These are phyloP conservation scores for Lactuca sativa DNA, from an alignment of 129 eudicot genomes.

Conservation along the genomic window DNA sequence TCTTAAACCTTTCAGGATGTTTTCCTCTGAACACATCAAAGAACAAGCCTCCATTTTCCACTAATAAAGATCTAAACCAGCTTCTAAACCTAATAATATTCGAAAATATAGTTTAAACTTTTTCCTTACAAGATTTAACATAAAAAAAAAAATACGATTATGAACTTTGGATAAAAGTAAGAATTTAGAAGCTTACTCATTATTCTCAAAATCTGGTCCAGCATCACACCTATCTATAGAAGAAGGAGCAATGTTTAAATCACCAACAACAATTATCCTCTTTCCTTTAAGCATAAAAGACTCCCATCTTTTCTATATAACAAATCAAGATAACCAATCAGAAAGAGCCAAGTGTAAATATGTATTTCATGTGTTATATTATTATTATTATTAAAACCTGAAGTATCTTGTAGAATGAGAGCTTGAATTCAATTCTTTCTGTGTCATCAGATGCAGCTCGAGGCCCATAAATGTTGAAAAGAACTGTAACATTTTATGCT, in stretches of 20 bases:
- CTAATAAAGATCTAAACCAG: constrained; percentile 91
- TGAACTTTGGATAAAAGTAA: constrained; percentile 5
- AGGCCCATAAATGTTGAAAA: constrained; percentile 94
- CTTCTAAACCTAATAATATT: constrained; percentile 68
- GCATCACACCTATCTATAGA: constrained; percentile 97
- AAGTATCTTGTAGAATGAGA: constrained; percentile 63
- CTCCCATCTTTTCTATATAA: constrained; percentile 98
- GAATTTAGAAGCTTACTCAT: constrained; percentile 65
- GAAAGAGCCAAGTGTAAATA: neutral
- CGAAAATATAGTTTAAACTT: neutral
- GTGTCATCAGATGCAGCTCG: constrained; percentile 75
- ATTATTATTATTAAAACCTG: constrained; percentile 47
- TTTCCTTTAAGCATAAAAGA: constrained; percentile 60
- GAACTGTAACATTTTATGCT: constrained; percentile 51
- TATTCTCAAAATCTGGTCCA: constrained; percentile 90
- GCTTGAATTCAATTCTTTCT: constrained; percentile 83
- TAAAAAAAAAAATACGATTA: neutral
- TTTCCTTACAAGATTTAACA: neutral
- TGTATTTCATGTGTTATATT: neutral
- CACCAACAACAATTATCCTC: constrained; percentile 87
- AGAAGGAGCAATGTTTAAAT: constrained; percentile 90
- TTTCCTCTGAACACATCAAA: constrained; percentile 80
- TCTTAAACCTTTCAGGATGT: constrained; percentile 83
- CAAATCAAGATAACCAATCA: constrained; percentile 25
- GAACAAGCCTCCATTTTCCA: constrained; percentile 74